Conservation (phyloP, 176 grass and related monocot genomes). For the Oryza rufipogon region DNA sequence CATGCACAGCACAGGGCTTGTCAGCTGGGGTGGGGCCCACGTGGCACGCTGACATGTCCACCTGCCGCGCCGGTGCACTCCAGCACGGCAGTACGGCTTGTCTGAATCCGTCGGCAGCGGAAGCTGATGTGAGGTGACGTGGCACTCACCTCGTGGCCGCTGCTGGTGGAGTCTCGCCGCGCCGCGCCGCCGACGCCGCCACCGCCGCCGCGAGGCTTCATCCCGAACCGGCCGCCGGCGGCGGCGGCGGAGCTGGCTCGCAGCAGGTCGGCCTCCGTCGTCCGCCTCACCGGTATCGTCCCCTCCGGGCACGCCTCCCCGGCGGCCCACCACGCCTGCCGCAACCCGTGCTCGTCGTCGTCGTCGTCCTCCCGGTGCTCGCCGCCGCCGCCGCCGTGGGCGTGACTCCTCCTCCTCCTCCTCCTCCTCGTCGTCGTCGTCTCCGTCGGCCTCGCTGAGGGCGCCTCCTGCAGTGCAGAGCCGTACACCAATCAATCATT, state of each 20-base stretch:
- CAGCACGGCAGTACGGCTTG: neutral
- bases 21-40: neutral
- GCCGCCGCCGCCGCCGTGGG: neutral
- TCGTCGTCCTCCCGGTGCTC: neutral
- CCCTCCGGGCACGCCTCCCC: conserved; percentile 72
- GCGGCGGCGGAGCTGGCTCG: conserved; percentile 50
- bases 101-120: neutral
- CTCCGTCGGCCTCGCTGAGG: conserved; percentile 29
- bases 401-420: neutral
- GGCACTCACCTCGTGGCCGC: conserved; percentile 69
- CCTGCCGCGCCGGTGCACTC: neutral
- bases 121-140: neutral
- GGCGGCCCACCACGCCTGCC: conserved; percentile 60
- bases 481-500: neutral
- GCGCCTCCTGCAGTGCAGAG: conserved; percentile 49
- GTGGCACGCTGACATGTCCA: neutral
- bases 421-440: no score
- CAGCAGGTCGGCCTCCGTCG: conserved; percentile 62
- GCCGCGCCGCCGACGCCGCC: conserved; percentile 9
- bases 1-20: neutral
- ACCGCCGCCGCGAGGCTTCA: conserved; percentile 48
- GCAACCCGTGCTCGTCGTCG: conserved; percentile 28
- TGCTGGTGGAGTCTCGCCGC: conserved; percentile 67
- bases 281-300: conserved; percentile 60
- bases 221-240: conserved; percentile 54